Evolutionary conservation across 495 filamentous ascomycete species (phyloP), one percentile per base, ranked within the genome.

Genomic region (Pyrenula aspistea): DNA sequence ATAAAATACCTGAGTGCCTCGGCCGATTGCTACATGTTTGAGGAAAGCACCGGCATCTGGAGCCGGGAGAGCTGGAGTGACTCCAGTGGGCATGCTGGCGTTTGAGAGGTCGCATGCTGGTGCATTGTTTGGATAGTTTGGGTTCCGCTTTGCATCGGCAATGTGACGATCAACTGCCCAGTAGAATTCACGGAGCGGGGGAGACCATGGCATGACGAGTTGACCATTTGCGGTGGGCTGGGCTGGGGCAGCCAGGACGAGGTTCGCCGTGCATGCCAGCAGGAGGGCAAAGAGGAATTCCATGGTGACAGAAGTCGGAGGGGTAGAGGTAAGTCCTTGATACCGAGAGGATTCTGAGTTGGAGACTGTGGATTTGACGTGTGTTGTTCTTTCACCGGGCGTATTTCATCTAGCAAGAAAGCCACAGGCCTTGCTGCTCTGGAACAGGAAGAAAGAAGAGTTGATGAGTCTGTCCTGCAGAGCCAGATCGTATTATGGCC

Each of bases 21-120:
- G 85, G 63, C 92, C 92, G 53, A 97, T 74, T 62, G 83, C 89
- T 25, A 96, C 84, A 65, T 93, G 88, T 65, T 78, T 80, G 24
- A 89, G 73, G 0, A 55, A 69, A 12, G 88, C 70, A 54, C 82
- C 85, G 10, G 74, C 58, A 19, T 75, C 70, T 12, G 82, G 80
- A 47, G 77, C 55, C 8, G 84, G 81, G 4, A 93, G 75, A 4
- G 15, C 31, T 49, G 74, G 69, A 0, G 68, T 73, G 15, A 70
- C 67, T 57, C 63, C 68, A 10, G 66, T 58, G 2, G 77, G 75
- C 53, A 77, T 60, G 2, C 63, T 47, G 22, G 74, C 71, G 25
- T 65, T 68, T 15, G 73, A 71, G 22, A 64, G 23, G 53, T 74
- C 67, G 60, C 75, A 78, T n/a, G 61, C 31, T 2, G 66, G 50